These are phyloP conservation scores for Wickerhamomyces pijperi DNA, from an alignment of 805 yeast species.

Conservation along the genomic window DNA sequence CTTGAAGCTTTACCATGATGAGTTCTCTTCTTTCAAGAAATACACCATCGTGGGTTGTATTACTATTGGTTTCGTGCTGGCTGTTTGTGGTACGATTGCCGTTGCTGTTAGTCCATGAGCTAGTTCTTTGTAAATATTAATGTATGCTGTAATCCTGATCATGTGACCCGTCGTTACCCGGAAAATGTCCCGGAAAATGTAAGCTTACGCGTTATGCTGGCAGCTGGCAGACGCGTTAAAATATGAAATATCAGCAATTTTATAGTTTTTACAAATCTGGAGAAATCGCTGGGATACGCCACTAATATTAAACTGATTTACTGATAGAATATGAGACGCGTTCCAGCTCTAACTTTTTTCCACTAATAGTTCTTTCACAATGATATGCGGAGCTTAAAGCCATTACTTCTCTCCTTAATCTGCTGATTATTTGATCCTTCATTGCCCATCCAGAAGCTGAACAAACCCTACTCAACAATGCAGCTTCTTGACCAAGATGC, in stretches of 20 bases:
- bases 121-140: too few species aligned
- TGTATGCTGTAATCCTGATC: too few species aligned
- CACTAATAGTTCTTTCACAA: too few species aligned
- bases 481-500: constrained; percentile 14
- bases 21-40: constrained; percentile 21
- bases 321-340: too few species aligned
- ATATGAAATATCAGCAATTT: too few species aligned
- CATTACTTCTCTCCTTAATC: too few species aligned
- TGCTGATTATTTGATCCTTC: not conserved
- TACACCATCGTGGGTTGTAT: constrained; percentile 6
- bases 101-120: constrained; percentile 7
- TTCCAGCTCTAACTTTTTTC: not conserved
- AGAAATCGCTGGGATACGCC: not conserved
- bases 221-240: too few species aligned
- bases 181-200: too few species aligned
- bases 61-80: constrained; percentile 5
- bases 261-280: not conserved
- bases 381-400: too few species aligned
- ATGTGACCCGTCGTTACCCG: too few species aligned
- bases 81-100: constrained; percentile 16
- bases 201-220: too few species aligned
- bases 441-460: not conserved
- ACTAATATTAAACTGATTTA: too few species aligned
- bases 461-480: not conserved
- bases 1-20: constrained; percentile 31